Conservation (phyloP, 2,329 filamentous ascomycete genomes). For the Alternaria rosae region DNA sequence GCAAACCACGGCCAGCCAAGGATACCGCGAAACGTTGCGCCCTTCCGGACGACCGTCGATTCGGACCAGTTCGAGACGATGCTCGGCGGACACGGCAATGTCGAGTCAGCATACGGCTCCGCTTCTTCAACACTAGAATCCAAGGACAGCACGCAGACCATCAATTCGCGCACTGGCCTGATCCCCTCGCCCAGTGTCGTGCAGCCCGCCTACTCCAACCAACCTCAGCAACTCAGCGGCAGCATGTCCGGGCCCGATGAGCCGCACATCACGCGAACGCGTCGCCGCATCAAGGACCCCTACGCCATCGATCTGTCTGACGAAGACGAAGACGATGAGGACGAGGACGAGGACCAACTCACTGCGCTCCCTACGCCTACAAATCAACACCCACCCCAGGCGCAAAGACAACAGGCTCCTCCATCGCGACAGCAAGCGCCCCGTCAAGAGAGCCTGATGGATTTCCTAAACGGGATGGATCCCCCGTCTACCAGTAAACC, state of each 20-base stretch:
- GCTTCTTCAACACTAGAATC: constrained; percentile 46
- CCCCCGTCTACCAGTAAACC: constrained; percentile 60
- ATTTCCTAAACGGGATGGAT: constrained; percentile 74
- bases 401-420: not conserved
- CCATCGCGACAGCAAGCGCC: not conserved
- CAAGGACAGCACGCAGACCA: constrained; percentile 63
- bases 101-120: constrained; percentile 46
- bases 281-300: constrained; percentile 81
- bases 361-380: constrained; percentile 54
- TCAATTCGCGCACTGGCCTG: constrained; percentile 79
- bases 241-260: constrained; percentile 39
- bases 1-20: constrained; percentile 67
- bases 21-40: constrained; percentile 82
- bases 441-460: constrained; percentile 68
- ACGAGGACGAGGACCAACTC: constrained; percentile 58
- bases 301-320: constrained; percentile 81
- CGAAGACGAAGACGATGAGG: constrained; percentile 27
- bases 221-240: constrained; percentile 44
- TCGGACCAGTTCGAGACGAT: constrained; percentile 72
- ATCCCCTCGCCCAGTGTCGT: constrained; percentile 49
- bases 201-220: constrained; percentile 48
- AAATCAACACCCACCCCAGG: constrained; percentile 13
- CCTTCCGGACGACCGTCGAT: constrained; percentile 85
- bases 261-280: constrained; percentile 73
- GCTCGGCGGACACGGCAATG: constrained; percentile 42